Evolutionary conservation across 352 stramenopile species (phyloP), one percentile per base, ranked within the genome.

Genomic region (Thalassiosira hispida): DNA sequence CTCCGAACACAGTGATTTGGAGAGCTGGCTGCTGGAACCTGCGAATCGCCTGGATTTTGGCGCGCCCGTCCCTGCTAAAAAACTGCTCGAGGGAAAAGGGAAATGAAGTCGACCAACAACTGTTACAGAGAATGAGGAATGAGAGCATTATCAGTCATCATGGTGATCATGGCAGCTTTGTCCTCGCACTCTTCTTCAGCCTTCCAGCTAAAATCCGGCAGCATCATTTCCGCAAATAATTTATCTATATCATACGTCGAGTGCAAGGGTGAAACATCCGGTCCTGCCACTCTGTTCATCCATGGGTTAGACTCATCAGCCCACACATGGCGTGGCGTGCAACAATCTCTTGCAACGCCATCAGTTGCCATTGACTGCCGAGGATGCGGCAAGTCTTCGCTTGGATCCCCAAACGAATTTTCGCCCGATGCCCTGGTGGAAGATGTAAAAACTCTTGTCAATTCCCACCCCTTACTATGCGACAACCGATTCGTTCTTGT

Each of bases 271-370:
- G n/a, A 7, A 62, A 33, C 2, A 20, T 33, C 14, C 14, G 40
- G 40, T 40, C 71, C 65, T 23, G 40, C 46, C 18, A 71, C 60
- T 9, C 14, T 85, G 0, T 68, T 82, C 9, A 35, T 85, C 18
- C 78, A 85, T 61, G 78, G 78, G 25, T 47, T 85, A 23, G 78
- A 85, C 66, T 85, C 78, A 0, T 83, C 31, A 38, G 31, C 51
- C 0, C 65, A 85, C 14, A 85, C 78, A n/a, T 85, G 78, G 78
- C 53, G 47, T 18, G 38, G 31, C 20, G 55, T 70, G 2, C n/a
- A 78, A 23, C 18, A 56, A 8, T 38, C 46, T 52, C 51, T 78
- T 25, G 16, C 60, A 18, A 40, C 33, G 2, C 49, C 38, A 20
- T 63, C 64, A 9, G 40, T 81, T 33, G 77, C 77, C 2, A 31